Percentiles rank a stretch among this genome's conserved stretches.
Evolutionary conservation across 768 basidiomycete species (phyloP).

Genomic region (Psilocybe subaeruginosa): DNA sequence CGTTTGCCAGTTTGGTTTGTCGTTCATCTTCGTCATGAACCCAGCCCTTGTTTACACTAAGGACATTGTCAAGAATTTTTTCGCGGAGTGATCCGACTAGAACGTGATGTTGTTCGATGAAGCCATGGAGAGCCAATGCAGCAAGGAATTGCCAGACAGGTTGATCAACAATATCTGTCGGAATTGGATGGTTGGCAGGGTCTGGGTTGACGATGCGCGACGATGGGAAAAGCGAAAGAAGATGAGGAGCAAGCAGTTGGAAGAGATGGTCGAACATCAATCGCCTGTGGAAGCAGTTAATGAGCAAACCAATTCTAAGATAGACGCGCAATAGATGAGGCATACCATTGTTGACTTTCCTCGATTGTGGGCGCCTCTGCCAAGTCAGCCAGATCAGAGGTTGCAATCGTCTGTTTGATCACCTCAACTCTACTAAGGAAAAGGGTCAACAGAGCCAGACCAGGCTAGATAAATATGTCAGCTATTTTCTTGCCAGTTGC

Average conservation of each 20-base stretch:
- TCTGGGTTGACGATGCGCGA: slow-evolving; percentile 56
- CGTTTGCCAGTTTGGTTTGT: slow-evolving; percentile 83
- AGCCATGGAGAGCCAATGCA: slow-evolving; percentile 83
- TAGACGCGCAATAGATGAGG: neutral
- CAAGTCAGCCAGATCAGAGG: slow-evolving; percentile 43
- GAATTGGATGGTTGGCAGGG: slow-evolving; percentile 36
- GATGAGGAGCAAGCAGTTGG: slow-evolving; percentile 73
- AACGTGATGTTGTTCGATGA: slow-evolving; percentile 84
- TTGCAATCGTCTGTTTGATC: slow-evolving; percentile 73
- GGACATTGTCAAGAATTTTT: slow-evolving; percentile 90
- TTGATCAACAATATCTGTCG: slow-evolving; percentile 75
- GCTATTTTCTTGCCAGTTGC: neutral
- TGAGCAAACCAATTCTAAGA: neutral
- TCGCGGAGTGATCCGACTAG: slow-evolving; percentile 87
- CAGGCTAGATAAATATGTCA: slow-evolving; percentile 61
- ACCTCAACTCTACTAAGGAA: slow-evolving; percentile 93
- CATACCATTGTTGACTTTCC: slow-evolving; percentile 77
- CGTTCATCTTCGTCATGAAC: slow-evolving; percentile 72
- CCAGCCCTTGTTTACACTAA: slow-evolving; percentile 78
- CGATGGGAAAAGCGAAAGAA: slow-evolving; percentile 88
- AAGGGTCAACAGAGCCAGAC: slow-evolving; percentile 86
- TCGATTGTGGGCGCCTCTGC: slow-evolving; percentile 62
- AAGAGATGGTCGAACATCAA: slow-evolving; percentile 88
- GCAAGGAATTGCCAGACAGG: slow-evolving; percentile 96
- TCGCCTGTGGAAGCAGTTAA: slow-evolving; percentile 57